Conservation (phyloP, 768 basidiomycete genomes). For the Boletus rubroflammeus region DNA sequence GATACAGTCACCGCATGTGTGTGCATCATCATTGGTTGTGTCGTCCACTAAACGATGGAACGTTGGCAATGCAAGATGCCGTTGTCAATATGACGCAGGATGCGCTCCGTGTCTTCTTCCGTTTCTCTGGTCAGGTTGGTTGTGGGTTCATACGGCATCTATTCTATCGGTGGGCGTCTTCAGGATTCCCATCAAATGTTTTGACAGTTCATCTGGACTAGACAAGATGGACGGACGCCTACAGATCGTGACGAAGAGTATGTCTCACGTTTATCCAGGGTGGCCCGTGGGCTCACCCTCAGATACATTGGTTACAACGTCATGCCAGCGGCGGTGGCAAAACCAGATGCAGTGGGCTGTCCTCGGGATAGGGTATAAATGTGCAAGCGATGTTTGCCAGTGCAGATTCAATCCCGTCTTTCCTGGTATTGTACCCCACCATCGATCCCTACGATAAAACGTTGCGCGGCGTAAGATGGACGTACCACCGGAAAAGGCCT, state of each 20-base stretch:
- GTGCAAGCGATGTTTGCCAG: not conserved
- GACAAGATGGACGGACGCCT: constrained; percentile 5
- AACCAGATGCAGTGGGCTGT: not conserved
- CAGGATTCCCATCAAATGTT: constrained; percentile 3
- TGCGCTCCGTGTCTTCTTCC: not conserved
- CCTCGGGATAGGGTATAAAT: constrained; percentile 17
- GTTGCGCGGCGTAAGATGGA: not conserved
- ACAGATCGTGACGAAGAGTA: constrained; percentile 4
- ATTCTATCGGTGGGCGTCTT: constrained; percentile 8
- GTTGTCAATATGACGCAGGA: not conserved
- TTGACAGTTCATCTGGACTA: not conserved
- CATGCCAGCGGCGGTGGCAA: constrained; percentile 5
- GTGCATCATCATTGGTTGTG: not conserved
- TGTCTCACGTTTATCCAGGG: not conserved
- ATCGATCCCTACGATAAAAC: not conserved
- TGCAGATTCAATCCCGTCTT: not conserved
- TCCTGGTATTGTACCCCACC: not conserved
- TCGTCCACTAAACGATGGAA: not conserved
- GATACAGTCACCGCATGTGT: not conserved
- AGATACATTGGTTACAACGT: not conserved
- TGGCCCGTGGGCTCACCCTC: not conserved
- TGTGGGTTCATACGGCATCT: not conserved
- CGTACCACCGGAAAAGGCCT: not conserved
- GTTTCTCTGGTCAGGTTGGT: not conserved
- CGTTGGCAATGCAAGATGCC: not conserved